Evolutionary conservation across 1,139 yeast species (phyloP).

Genomic region (Debaryomyces nepalensis): DNA sequence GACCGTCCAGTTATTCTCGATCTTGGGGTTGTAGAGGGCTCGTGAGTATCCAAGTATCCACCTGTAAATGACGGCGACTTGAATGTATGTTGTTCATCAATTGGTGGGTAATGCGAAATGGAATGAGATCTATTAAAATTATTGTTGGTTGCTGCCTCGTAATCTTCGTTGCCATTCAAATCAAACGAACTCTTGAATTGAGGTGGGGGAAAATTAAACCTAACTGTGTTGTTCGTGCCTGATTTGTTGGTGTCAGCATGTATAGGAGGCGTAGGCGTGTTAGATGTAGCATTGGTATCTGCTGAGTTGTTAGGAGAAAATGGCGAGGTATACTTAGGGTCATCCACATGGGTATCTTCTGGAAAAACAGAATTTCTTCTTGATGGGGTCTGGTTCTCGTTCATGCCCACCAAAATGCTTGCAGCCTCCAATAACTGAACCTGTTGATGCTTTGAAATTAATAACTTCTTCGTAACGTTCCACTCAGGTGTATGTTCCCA

Average conservation of each 20-base stretch:
- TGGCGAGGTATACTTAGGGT: slow-evolving; percentile 17
- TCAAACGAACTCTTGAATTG: slow-evolving; percentile 14
- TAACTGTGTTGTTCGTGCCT: slow-evolving; percentile 3
- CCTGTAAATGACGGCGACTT: slow-evolving; percentile 17
- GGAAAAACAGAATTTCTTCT: slow-evolving; percentile 22
- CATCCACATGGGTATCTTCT: slow-evolving; percentile 16
- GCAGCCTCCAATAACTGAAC: slow-evolving; percentile 90
- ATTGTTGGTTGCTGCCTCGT: slow-evolving; percentile 10
- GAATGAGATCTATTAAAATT: slow-evolving; percentile 18
- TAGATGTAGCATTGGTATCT: slow-evolving; percentile 17
- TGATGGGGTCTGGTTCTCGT: slow-evolving; percentile 42
- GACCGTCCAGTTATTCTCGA: slow-evolving; percentile 8
- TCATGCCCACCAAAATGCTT: slow-evolving; percentile 81
- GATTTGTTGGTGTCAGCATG: slow-evolving; percentile 10
- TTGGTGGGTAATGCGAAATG: slow-evolving; percentile 21
- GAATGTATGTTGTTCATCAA: slow-evolving; percentile 8
- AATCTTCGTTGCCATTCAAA: slow-evolving; percentile 5
- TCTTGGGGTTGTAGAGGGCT: not conserved
- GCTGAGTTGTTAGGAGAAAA: slow-evolving; percentile 18
- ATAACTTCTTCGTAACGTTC: slow-evolving; percentile 79
- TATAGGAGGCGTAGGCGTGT: slow-evolving; percentile 16
- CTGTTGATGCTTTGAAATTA: slow-evolving; percentile 89
- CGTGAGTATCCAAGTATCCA: slow-evolving; percentile 20
- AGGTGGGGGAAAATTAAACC: slow-evolving; percentile 12
- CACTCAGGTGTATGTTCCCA: slow-evolving; percentile 91